Percentiles rank a stretch among this genome's conserved stretches.
Evolutionary conservation across 108 stramenopile species (phyloP).

Genomic region (Chaetoceros tenuissimus): DNA sequence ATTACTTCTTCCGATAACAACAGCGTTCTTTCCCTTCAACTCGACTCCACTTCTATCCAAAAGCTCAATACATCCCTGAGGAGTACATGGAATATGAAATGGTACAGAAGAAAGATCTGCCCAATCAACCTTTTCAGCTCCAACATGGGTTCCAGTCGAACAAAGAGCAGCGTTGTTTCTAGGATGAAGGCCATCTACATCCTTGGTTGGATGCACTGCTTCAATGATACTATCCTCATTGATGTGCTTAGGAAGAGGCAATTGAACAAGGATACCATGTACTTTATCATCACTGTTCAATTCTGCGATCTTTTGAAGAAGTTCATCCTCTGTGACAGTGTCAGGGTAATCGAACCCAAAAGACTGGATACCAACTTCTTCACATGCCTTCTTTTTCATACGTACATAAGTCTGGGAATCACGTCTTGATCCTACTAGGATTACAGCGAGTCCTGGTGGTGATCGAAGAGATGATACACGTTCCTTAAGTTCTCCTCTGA

Average conservation of each 20-base stretch:
- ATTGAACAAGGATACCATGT: constrained; percentile 96
- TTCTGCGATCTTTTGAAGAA: constrained; percentile 57
- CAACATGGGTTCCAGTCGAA: constrained; percentile 35
- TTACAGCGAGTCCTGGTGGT: constrained; percentile 88
- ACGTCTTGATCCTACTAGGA: constrained; percentile 82
- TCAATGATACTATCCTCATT: constrained; percentile 72
- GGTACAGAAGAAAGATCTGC: constrained; percentile 41
- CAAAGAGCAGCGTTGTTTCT: constrained; percentile 79
- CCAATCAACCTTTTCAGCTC: constrained; percentile 37
- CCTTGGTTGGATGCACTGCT: constrained; percentile 71
- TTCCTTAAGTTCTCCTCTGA: constrained; percentile 57
- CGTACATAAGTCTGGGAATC: constrained; percentile 96
- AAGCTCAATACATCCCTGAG: constrained; percentile 93
- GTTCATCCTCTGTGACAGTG: constrained; percentile 68
- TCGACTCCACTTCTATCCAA: constrained; percentile 77
- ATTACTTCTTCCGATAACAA: constrained; percentile 90
- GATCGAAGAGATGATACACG: constrained; percentile 20
- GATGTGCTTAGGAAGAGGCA: constrained; percentile 88
- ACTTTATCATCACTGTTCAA: constrained; percentile 75
- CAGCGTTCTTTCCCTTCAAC: constrained; percentile 87
- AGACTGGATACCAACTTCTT: constrained; percentile 67
- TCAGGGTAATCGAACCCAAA: constrained; percentile 78
- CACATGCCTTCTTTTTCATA: constrained; percentile 97
- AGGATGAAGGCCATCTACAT: constrained; percentile 97
- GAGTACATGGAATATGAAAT: constrained; percentile 78